Evolutionary conservation across 345 rosid species (phyloP).

Genomic region (Linum lewisii): DNA sequence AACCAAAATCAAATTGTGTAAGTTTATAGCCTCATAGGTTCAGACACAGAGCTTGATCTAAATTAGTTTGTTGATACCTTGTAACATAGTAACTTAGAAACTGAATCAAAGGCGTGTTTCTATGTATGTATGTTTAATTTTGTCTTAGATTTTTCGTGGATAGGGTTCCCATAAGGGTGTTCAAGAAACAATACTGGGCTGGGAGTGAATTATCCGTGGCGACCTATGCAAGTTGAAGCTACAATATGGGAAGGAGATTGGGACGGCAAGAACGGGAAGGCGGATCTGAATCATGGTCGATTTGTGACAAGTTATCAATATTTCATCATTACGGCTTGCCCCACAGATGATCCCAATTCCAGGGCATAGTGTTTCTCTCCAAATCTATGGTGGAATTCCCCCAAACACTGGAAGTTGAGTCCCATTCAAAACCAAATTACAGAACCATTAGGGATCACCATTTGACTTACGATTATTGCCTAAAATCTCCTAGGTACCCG

Average conservation of each 20-base stretch:
- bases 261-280: slow-evolving; percentile 53
- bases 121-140: no score
- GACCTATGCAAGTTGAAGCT: slow-evolving; percentile 43
- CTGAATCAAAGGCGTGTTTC: not conserved
- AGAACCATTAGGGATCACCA: slow-evolving; percentile 17
- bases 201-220: slow-evolving; percentile 41
- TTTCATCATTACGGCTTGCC: slow-evolving; percentile 38
- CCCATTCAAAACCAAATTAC: slow-evolving; percentile 11
- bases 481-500: slow-evolving; percentile 22
- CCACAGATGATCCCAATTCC: not conserved
- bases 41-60: not conserved
- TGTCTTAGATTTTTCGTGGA: slow-evolving; percentile 53
- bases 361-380: slow-evolving; percentile 20
- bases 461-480: slow-evolving; percentile 37
- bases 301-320: slow-evolving; percentile 40
- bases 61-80: no score
- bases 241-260: slow-evolving; percentile 71
- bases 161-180: slow-evolving; percentile 56
- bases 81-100: not conserved
- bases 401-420: slow-evolving; percentile 24
- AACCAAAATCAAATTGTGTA: slow-evolving; percentile 67
- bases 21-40: slow-evolving; percentile 7
- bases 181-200: slow-evolving; percentile 32
- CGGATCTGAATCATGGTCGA: slow-evolving; percentile 48
- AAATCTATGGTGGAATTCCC: slow-evolving; percentile 51